A percentile compares a stretch with the other conserved stretches of the same genome.
Evolutionary conservation across 164 flowering plant species (phyloP).

Genomic region (Cinnamomum micranthum): DNA sequence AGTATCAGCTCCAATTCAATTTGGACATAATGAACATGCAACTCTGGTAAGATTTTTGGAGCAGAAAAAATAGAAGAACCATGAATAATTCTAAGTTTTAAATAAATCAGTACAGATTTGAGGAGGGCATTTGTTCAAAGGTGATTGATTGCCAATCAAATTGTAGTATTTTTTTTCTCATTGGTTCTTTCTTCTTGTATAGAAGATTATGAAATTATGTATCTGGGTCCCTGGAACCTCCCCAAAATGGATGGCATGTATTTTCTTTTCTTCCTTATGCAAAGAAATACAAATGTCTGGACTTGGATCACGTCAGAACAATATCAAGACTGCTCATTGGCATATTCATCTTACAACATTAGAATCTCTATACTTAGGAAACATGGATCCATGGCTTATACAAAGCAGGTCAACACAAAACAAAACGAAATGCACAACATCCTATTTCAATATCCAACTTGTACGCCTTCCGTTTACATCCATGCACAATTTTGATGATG

Average conservation of each 20-base stretch:
- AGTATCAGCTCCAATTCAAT: too few relatives aligned
- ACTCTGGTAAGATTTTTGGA: too few relatives aligned
- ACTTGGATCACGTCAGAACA: conserved; percentile 11
- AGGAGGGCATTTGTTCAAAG: not conserved
- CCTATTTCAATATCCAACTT: too few relatives aligned
- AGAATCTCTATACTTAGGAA: not conserved
- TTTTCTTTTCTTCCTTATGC: not conserved
- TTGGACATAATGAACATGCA: too few relatives aligned
- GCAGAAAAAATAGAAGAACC: too few relatives aligned
- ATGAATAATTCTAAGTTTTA: not conserved
- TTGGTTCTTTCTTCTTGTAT: not conserved
- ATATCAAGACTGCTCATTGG: conserved; percentile 6
- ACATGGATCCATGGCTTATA: too few relatives aligned
- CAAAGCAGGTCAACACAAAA: too few relatives aligned
- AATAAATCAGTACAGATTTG: not conserved
- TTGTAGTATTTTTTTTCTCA: not conserved
- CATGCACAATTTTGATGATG: too few relatives aligned
- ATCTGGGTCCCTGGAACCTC: conserved; percentile 8
- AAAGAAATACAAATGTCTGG: not conserved
- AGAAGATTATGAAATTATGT: not conserved
- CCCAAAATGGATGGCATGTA: conserved; percentile 2
- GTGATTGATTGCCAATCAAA: not conserved
- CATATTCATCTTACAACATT: not conserved
- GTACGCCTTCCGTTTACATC: too few relatives aligned
- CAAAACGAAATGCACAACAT: too few relatives aligned